Percentiles rank a stretch among this genome's conserved stretches.
These are phyloP conservation scores for Arthrocladium fulminans DNA, from an alignment of 2,329 filamentous ascomycete species.

Conservation along the genomic window DNA sequence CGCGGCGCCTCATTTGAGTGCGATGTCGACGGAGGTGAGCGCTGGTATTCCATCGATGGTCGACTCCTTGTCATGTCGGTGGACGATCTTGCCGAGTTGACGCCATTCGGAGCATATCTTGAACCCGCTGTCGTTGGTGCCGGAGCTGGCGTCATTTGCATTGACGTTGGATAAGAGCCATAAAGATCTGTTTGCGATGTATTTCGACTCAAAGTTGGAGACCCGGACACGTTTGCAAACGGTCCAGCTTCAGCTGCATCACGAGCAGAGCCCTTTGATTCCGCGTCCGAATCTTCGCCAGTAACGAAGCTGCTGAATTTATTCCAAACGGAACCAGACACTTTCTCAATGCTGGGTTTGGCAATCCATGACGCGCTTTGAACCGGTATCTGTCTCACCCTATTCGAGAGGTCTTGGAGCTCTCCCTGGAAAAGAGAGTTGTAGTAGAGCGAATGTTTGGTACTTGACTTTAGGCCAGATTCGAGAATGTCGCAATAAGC, in stretches of 20 bases:
- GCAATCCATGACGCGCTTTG: slow-evolving; percentile 85
- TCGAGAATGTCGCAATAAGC: slow-evolving; percentile 84
- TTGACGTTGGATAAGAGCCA: slow-evolving; percentile 43
- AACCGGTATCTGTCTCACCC: slow-evolving; percentile 76
- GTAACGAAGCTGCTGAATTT: slow-evolving; percentile 95
- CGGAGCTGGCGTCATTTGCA: slow-evolving; percentile 25
- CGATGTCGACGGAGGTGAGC: slow-evolving; percentile 31
- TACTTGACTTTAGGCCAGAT: slow-evolving; percentile 66
- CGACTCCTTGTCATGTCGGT: slow-evolving; percentile 43
- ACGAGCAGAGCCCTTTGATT: slow-evolving; percentile 48
- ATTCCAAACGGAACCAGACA: slow-evolving; percentile 80
- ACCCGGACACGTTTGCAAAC: slow-evolving; percentile 71
- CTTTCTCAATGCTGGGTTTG: slow-evolving; percentile 91
- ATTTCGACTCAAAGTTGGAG: slow-evolving; percentile 64
- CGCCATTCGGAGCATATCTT: slow-evolving; percentile 36
- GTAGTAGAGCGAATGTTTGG: slow-evolving; percentile 78
- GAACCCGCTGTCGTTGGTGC: slow-evolving; percentile 28
- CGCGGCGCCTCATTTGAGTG: slow-evolving; percentile 17
- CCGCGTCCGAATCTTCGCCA: slow-evolving; percentile 70
- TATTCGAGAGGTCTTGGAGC: slow-evolving; percentile 73
- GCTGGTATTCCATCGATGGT: slow-evolving; percentile 41
- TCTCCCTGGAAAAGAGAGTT: slow-evolving; percentile 63
- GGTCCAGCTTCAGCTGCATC: slow-evolving; percentile 61
- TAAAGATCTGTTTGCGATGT: slow-evolving; percentile 71
- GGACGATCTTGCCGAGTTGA: slow-evolving; percentile 42